phyloP scores from a whole-genome alignment of 768 basidiomycete genomes.

The Dictyophora rubrovolvata region DNA sequence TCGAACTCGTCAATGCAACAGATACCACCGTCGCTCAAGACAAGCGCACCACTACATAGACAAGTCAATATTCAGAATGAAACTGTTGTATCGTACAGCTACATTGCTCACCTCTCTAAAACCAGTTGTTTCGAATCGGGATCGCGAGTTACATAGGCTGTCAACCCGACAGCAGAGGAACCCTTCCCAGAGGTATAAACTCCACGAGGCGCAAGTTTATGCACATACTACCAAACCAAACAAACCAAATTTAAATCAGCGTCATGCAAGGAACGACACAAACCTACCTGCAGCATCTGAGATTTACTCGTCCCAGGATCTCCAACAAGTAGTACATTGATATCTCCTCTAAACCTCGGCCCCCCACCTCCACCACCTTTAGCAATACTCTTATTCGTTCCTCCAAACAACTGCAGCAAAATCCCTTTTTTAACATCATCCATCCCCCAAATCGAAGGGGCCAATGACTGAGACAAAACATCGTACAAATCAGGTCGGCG shows the following conservation, averaged over 20 bases:
- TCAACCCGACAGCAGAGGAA: conserved; percentile 96
- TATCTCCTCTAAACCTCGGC: conserved; percentile 93
- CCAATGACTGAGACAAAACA: conserved; percentile 71
- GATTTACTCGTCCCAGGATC: conserved; percentile 97
- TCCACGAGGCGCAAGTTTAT: conserved; percentile 95
- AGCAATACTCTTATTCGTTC: conserved; percentile 92
- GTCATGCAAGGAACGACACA: neutral
- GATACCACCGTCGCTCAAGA: conserved; percentile 91
- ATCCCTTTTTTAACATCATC: conserved; percentile 99
- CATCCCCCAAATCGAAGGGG: conserved; percentile 96
- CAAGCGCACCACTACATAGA: conserved; percentile 70
- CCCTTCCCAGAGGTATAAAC: conserved; percentile 98
- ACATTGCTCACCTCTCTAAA: conserved; percentile 67
- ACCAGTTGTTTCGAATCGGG: conserved; percentile 98
- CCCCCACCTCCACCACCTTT: conserved; percentile 92
- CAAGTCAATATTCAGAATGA: neutral
- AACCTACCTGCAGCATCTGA: conserved; percentile 77
- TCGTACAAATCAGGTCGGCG: conserved; percentile 77
- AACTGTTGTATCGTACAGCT: neutral
- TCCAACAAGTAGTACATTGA: conserved; percentile 94
- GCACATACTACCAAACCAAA: conserved; percentile 65
- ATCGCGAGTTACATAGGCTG: conserved; percentile 96
- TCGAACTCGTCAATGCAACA: conserved; percentile 99
- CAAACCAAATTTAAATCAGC: conserved; percentile 1
- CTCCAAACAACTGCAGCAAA: conserved; percentile 89